Evolutionary conservation across 2,329 filamentous ascomycete genomes (phyloP), one percentile per base, ranked within the genome.

Genomic region (Fusarium irregulare): DNA sequence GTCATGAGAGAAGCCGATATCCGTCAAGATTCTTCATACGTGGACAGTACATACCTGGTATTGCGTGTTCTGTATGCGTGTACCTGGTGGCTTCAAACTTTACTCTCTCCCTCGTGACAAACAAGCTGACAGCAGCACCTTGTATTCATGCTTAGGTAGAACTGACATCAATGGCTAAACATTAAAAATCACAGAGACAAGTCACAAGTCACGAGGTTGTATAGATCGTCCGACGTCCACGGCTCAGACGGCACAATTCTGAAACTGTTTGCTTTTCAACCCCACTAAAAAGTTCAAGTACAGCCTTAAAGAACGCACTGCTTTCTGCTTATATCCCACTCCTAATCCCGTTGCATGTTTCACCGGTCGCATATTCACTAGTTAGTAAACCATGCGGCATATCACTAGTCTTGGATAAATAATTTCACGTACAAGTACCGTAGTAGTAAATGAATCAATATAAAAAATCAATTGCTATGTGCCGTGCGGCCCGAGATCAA

Each of bases 201-300:
- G 25, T 30, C 28, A 14, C 28, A 14, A 16, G 28, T 63, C 58
- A 56, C 44, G 44, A 20, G 45, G 3, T 14, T 23, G 25, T 34
- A 45, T 40, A 30, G 56, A 66, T 64, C 46, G 62, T 51, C 60
- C 46, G 46, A 64, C 55, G 32, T 23, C 8, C 48, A 70, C 66
- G 66, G 66, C 66, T 69, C 66, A 66, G 66, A 66, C 66, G 66
- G 66, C 66, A 70, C 56, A 54, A 48, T 16, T 30, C 32, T 64
- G 61, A 64, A 64, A 64, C 58, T 20, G 20, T 47, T 54, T 61
- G 23, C 37, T 34, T 25, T 20, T 18, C 27, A 12, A 37, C 34
- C 34, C 34, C 34, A 18, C 34, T 37, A 37, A 37, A 37, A 37
- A 28, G 27, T 28, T 12, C 11, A 37, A 30, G 28, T 37, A n/a